Evolutionary conservation across 169 alveolate genomes (phyloP).

Genomic region (Neospora caninum): DNA sequence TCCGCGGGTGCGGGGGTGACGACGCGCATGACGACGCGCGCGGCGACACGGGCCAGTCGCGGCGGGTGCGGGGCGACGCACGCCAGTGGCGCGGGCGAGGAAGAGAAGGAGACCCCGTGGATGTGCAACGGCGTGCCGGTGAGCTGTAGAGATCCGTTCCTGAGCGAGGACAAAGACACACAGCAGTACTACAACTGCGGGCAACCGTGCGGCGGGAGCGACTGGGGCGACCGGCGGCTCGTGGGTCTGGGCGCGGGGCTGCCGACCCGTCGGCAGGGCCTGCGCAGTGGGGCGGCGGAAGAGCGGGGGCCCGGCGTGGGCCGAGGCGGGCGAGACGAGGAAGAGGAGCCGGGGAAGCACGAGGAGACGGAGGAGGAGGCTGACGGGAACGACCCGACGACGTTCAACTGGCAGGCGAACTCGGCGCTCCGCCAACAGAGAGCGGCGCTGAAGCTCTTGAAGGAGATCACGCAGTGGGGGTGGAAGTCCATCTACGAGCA

Average conservation of each 20-base stretch:
- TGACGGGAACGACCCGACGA: background rate
- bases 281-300: background rate
- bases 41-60: constrained; percentile 14
- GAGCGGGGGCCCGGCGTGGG: background rate
- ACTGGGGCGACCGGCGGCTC: background rate
- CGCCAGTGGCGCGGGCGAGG: constrained; percentile 1
- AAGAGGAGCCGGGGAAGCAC: background rate
- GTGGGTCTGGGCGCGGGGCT: background rate
- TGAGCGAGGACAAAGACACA: background rate
- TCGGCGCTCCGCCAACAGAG: background rate
- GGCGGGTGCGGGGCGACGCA: background rate
- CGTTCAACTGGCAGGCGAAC: background rate
- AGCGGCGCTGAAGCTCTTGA: background rate
- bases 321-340: background rate
- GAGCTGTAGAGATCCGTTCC: constrained; percentile 8
- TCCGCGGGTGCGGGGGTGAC: background rate
- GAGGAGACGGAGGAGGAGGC: background rate
- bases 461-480: constrained; percentile 13
- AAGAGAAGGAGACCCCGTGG: constrained; percentile 3
- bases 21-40: constrained; percentile 24
- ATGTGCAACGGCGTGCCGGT: background rate
- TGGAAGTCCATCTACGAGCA: background rate
- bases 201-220: background rate
- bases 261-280: background rate
- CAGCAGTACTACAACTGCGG: constrained; percentile 26